These are phyloP conservation scores for Phialophora macrospora DNA, from an alignment of 2,329 filamentous ascomycete species.

Conservation along the genomic window DNA sequence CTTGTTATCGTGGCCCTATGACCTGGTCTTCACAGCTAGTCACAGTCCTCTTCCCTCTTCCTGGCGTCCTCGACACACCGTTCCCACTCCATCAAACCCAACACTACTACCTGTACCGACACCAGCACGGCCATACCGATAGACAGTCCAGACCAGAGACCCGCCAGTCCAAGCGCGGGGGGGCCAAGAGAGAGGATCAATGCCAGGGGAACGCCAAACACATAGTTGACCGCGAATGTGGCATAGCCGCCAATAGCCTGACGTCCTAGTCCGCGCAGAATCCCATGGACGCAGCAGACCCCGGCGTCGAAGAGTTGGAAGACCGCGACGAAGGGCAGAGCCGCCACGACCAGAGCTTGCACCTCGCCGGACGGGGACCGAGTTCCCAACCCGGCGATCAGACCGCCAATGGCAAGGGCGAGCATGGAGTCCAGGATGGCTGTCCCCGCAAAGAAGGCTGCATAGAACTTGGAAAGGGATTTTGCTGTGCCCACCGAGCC, in stretches of 20 bases:
- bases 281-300: constrained; percentile 71
- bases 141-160: constrained; percentile 25
- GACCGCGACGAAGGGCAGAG: constrained; percentile 73
- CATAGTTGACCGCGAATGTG: constrained; percentile 76
- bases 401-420: constrained; percentile 64
- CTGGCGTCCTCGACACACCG: constrained; percentile 27
- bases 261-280: constrained; percentile 76
- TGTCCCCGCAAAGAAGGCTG: constrained; percentile 64
- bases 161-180: constrained; percentile 21
- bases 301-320: constrained; percentile 81
- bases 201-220: constrained; percentile 55
- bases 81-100: constrained; percentile 28
- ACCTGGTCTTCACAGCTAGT: background rate
- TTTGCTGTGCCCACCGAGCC: constrained; percentile 59
- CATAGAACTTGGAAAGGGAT: constrained; percentile 70
- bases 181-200: constrained; percentile 25
- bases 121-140: constrained; percentile 16
- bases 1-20: no score
- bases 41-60: constrained; percentile 16
- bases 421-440: constrained; percentile 72
- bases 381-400: constrained; percentile 72
- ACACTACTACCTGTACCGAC: constrained; percentile 9
- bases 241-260: constrained; percentile 81
- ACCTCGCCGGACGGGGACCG: constrained; percentile 60
- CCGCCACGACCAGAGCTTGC: constrained; percentile 62